Conservation (phyloP, 2,329 filamentous ascomycete genomes). For the Talaromyces amestolkiae region DNA sequence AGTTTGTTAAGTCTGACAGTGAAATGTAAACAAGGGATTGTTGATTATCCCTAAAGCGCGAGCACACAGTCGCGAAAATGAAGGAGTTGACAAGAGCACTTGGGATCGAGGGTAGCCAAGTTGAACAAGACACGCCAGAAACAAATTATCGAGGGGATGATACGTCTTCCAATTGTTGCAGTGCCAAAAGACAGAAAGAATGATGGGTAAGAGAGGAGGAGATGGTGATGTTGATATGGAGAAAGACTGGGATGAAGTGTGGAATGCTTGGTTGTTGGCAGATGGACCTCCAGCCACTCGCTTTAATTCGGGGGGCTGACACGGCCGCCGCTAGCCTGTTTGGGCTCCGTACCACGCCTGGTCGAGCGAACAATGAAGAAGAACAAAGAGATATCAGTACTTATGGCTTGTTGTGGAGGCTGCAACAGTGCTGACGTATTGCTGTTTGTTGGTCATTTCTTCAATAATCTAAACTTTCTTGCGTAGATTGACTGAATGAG, state of each 20-base stretch:
- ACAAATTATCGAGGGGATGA: background rate
- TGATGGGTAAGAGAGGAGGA: background rate
- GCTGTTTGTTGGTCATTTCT: background rate
- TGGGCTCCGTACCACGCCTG: background rate
- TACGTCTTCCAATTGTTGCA: background rate
- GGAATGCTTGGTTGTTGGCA: conserved; percentile 15
- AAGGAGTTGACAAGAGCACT: background rate
- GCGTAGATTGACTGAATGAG: background rate
- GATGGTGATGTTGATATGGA: conserved; percentile 11
- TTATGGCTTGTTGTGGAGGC: background rate
- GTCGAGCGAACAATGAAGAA: background rate
- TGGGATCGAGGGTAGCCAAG: background rate
- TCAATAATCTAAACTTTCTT: too few species aligned
- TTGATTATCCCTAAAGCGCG: background rate
- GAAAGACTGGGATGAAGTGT: background rate
- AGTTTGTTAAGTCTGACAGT: background rate
- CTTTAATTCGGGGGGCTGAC: conserved; percentile 20
- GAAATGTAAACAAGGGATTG: conserved; percentile 18
- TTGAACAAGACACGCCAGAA: background rate
- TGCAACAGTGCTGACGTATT: background rate
- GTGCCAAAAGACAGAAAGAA: background rate
- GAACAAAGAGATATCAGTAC: background rate
- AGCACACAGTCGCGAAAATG: background rate
- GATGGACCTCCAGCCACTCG: conserved; percentile 17
- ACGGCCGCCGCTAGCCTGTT: background rate